Conservation (phyloP, 768 basidiomycete species). For the Suillus subaureus region DNA sequence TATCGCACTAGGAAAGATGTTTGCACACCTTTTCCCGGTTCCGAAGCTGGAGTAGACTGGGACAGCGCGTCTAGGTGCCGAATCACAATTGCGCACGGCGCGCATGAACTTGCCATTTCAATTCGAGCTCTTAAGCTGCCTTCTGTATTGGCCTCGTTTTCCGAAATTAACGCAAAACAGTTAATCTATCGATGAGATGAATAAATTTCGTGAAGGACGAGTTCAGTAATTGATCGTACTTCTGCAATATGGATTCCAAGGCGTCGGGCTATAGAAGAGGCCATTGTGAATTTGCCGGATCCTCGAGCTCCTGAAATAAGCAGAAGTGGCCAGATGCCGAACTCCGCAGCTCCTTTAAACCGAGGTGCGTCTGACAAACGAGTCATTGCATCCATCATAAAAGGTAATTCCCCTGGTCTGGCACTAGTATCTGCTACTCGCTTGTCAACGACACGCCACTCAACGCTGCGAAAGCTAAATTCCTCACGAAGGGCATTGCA, state of each 20-base stretch:
- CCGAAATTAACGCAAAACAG: conserved; percentile 82
- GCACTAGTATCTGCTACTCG: neutral
- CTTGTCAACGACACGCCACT: neutral
- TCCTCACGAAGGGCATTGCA: conserved; percentile 56
- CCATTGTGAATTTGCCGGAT: conserved; percentile 75
- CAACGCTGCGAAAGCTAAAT: neutral
- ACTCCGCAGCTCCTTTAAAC: conserved; percentile 55
- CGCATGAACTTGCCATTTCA: conserved; percentile 74
- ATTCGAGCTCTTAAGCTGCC: conserved; percentile 70
- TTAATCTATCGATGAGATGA: conserved; percentile 58
- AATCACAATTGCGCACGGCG: conserved; percentile 84
- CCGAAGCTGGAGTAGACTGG: conserved; percentile 63
- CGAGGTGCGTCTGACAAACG: conserved; percentile 64
- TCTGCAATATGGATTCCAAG: conserved; percentile 82
- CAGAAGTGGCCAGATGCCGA: conserved; percentile 67
- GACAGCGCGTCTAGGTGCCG: conserved; percentile 80
- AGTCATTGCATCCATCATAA: conserved; percentile 48
- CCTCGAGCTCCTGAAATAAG: conserved; percentile 82
- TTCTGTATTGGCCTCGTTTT: conserved; percentile 75
- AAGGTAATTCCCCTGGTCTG: neutral
- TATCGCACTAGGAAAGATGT: neutral
- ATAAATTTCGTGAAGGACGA: neutral
- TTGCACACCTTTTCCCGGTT: conserved; percentile 62
- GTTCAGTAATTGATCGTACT: conserved; percentile 38
- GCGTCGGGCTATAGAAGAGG: conserved; percentile 53